Conservation (phyloP, 805 yeast species). For the Saccharomycopsis fermentans region DNA sequence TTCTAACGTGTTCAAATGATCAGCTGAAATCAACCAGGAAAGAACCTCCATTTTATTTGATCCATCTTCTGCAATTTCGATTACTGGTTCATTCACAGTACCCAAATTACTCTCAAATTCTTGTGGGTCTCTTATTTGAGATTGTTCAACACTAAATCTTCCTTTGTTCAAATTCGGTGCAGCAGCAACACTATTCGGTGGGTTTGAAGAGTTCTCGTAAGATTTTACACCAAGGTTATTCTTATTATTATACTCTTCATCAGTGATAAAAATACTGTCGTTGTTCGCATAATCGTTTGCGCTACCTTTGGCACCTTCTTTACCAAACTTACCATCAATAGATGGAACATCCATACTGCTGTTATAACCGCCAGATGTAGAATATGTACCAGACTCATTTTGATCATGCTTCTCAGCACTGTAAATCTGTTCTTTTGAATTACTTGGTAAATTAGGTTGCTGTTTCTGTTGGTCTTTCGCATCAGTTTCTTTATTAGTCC, state of each 20-base stretch:
- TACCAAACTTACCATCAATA: slow-evolving; percentile 10
- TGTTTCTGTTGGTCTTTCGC: neutral
- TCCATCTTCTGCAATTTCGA: slow-evolving; percentile 15
- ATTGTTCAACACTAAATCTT: neutral
- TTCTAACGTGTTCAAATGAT: slow-evolving; percentile 13
- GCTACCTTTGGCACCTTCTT: neutral
- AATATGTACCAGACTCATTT: neutral
- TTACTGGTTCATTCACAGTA: neutral
- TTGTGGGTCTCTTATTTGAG: neutral
- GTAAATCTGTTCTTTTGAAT: neutral
- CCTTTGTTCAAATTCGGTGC: neutral
- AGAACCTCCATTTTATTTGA: slow-evolving; percentile 17
- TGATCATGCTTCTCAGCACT: neutral
- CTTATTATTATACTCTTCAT: neutral
- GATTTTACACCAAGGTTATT: neutral
- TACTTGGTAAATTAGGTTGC: neutral
- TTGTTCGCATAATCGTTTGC: neutral
- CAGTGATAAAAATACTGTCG: neutral
- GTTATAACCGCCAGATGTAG: neutral
- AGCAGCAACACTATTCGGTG: neutral
- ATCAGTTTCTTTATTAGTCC: neutral
- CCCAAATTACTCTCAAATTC: neutral
- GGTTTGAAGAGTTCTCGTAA: neutral
- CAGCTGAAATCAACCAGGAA: slow-evolving; percentile 14
- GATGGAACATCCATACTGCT: slow-evolving; percentile 8